A percentile compares a stretch with the other conserved stretches of the same genome.
Conservation (phyloP, 208 protist species). For the Leptomonas pyrrhocoris region DNA sequence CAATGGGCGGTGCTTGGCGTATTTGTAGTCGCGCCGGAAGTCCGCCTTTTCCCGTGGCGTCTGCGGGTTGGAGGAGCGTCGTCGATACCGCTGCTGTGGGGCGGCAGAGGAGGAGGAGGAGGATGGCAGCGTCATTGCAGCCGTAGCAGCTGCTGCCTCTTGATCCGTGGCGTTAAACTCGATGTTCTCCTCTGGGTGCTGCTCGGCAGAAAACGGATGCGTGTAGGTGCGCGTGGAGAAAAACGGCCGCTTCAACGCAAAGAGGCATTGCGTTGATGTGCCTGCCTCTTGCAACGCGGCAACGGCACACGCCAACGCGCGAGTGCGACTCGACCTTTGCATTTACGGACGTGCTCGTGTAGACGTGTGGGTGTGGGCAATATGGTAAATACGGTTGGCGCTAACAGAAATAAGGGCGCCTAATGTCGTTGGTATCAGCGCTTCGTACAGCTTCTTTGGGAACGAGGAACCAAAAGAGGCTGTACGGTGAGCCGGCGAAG, state of each 20-base stretch:
- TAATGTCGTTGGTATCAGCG: too few relatives aligned
- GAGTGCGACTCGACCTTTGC: neutral
- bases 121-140: neutral
- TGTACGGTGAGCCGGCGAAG: too few relatives aligned
- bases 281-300: neutral
- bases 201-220: neutral
- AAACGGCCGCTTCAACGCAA: conserved; percentile 4
- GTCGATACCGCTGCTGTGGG: conserved; percentile 41
- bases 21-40: conserved; percentile 85
- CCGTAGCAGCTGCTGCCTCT: neutral
- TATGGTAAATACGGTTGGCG: too few relatives aligned
- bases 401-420: too few relatives aligned
- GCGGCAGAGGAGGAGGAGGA: neutral
- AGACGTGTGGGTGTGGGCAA: too few relatives aligned
- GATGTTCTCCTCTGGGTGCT: neutral
- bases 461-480: too few relatives aligned
- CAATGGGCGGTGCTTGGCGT: conserved; percentile 67
- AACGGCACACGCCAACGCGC: conserved; percentile 1
- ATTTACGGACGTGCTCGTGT: too few relatives aligned
- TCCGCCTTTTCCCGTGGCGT: conserved; percentile 68
- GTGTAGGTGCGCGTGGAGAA: neutral
- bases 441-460: too few relatives aligned
- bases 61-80: conserved; percentile 77
- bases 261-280: neutral
- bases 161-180: too few relatives aligned